A percentile compares a stretch with the other conserved stretches of the same genome.
These are phyloP conservation scores for Nannizziopsis barbatae DNA, from an alignment of 2,329 filamentous ascomycete genomes.

Conservation along the genomic window DNA sequence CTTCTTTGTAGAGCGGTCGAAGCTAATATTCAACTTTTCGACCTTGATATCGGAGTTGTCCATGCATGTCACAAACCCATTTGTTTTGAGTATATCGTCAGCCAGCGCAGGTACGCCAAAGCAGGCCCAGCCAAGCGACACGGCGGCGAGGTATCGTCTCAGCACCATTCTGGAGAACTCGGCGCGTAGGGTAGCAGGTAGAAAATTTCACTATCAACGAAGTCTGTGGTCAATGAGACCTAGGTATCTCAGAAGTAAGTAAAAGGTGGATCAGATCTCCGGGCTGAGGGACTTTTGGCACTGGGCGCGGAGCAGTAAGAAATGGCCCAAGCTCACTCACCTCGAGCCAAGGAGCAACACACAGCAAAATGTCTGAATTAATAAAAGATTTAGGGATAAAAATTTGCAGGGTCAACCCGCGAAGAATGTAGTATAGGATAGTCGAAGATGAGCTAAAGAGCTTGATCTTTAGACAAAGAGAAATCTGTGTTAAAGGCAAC, in stretches of 20 bases:
- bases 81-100: constrained; percentile 63
- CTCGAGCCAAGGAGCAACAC: neutral
- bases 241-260: too few species aligned
- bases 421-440: neutral
- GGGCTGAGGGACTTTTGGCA: neutral
- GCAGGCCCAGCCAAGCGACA: neutral
- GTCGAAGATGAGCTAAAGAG: neutral
- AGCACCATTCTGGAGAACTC: neutral
- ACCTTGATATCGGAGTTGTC: constrained; percentile 52
- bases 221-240: neutral
- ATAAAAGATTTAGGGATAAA: neutral
- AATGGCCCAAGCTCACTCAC: neutral
- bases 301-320: neutral
- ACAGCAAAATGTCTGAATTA: neutral
- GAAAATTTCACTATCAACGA: neutral
- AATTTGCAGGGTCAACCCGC: constrained; percentile 11
- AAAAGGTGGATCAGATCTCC: too few species aligned
- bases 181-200: neutral
- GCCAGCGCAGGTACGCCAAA: constrained; percentile 2
- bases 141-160: neutral
- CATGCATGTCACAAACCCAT: constrained; percentile 65
- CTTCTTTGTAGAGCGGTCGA: constrained; percentile 61
- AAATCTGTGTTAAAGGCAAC: neutral
- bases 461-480: neutral
- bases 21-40: constrained; percentile 62